Evolutionary conservation across 2,329 filamentous ascomycete genomes (phyloP), one percentile per base, ranked within the genome.

Genomic region (Xylaria arbuscula): DNA sequence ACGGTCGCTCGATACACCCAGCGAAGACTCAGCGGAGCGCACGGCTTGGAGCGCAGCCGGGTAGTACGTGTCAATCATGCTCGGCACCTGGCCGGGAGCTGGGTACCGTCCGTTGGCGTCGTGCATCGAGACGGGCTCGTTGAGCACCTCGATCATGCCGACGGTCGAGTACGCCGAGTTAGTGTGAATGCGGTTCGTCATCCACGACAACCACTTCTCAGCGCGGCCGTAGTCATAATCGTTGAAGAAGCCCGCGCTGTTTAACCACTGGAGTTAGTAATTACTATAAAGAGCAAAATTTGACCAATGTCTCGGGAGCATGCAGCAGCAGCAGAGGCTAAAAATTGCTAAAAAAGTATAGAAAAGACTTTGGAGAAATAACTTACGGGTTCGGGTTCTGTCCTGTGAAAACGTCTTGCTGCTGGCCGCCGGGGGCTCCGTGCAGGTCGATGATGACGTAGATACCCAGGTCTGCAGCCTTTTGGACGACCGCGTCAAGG

Each of bases 121-220:
- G 57, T 81, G 76, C 48, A 70, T 69, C 58, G 82, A 81, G 13
- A 84, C 75, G 3, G 88, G 87, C 75, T 90, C 88, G 72, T 89
- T 90, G 62, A 89, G 79, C 13, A 89, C 77, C 74, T 87, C 83
- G 45, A 90, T 75, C 83, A 88, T 89, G 64, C 87, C 87, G 32
- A 89, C 87, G 53, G 85, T 88, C 62, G 82, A 78, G 74, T 85
- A 87, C 36, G 81, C 81, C 42, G 77, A 60, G 67, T 81, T 83
- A 45, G 73, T 79, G 74, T 89, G 86, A 66, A 88, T 83, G 47
- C 82, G 79, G 45, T 82, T 80, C 11, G 85, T 83, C 72, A 90
- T 84, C 83, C 84, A 88, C 62, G 83, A 78, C n/a, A 89, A 82
- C 78, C 88, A 89, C 59, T 83, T 75, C 65, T 84, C 75, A 2